A percentile compares a stretch with the other conserved stretches of the same genome.
Conservation (phyloP, 306 rosid species). For the Calophaca sinica region DNA sequence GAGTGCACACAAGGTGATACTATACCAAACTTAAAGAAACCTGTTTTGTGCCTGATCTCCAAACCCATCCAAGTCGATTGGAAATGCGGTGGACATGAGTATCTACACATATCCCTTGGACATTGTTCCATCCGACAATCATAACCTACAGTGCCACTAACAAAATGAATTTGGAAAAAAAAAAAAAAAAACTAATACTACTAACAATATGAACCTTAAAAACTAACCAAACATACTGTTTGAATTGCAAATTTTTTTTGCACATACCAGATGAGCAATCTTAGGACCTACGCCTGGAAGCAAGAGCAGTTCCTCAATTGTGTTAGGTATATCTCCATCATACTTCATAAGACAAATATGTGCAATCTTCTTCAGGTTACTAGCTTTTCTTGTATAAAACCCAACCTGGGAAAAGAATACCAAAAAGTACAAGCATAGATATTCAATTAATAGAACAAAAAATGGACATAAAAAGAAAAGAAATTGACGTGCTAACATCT, state of each 20-base stretch:
- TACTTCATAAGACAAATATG: constrained; percentile 80
- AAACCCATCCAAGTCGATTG: constrained; percentile 95
- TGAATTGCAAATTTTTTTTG: constrained; percentile 29
- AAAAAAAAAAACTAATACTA: background rate
- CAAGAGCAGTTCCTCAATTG: constrained; percentile 81
- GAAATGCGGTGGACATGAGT: constrained; percentile 94
- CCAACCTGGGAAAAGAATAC: constrained; percentile 71
- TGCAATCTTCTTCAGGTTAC: constrained; percentile 88
- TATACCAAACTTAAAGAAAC: constrained; percentile 43
- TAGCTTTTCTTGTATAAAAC: constrained; percentile 84
- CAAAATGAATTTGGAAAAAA: constrained; percentile 10
- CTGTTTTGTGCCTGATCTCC: constrained; percentile 76
- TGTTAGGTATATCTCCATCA: constrained; percentile 85
- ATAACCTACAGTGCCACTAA: constrained; percentile 67
- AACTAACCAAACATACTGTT: constrained; percentile 38
- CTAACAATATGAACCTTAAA: constrained; percentile 23
- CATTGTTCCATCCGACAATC: constrained; percentile 93
- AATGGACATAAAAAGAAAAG: constrained; percentile 18
- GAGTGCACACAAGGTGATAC: background rate
- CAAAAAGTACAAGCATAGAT: constrained; percentile 18
- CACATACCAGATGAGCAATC: constrained; percentile 90
- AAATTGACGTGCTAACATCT: constrained; percentile 33
- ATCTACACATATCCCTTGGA: constrained; percentile 96
- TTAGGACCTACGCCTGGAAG: constrained; percentile 99
- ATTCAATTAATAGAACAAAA: constrained; percentile 22